Evolutionary conservation across 1,284 basidiomycete genomes (phyloP).

Genomic region (Anthracocystis panici-leucophaei): DNA sequence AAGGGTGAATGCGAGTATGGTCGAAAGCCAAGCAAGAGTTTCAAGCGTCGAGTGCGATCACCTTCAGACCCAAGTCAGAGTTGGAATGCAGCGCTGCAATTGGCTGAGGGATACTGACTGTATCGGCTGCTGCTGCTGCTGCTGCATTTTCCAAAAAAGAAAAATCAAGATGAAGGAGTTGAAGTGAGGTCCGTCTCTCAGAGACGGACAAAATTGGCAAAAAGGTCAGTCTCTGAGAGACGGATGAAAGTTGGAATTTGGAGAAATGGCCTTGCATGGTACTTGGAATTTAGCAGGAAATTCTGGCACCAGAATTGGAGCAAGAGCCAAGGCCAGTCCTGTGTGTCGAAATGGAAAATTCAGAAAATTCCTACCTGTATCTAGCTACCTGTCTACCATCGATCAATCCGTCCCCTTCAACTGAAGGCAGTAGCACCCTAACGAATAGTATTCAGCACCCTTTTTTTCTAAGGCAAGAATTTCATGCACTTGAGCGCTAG

Average conservation of each 20-base stretch:
- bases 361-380: no score
- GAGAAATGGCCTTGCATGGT: no score
- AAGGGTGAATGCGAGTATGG: neutral
- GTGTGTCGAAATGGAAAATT: no score
- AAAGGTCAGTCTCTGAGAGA: no score
- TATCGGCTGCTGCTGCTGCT: neutral
- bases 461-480: constrained; percentile 5
- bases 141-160: neutral
- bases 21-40: neutral
- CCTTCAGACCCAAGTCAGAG: neutral
- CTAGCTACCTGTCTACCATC: no score
- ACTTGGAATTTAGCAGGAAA: no score
- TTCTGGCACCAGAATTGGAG: no score
- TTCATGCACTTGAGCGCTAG: constrained; percentile 13
- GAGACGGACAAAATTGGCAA: no score
- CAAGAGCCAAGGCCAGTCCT: no score
- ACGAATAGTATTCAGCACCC: constrained; percentile 19
- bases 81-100: constrained; percentile 1
- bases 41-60: constrained; percentile 5
- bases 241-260: no score
- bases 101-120: neutral
- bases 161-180: constrained; percentile 46
- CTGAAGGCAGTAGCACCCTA: constrained; percentile 41
- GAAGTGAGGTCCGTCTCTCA: no score
- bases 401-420: no score